Percentiles rank a stretch among this genome's conserved stretches.
phyloP scores from a whole-genome alignment of 2,329 filamentous ascomycete species.

The Sarocladium kiliense region DNA sequence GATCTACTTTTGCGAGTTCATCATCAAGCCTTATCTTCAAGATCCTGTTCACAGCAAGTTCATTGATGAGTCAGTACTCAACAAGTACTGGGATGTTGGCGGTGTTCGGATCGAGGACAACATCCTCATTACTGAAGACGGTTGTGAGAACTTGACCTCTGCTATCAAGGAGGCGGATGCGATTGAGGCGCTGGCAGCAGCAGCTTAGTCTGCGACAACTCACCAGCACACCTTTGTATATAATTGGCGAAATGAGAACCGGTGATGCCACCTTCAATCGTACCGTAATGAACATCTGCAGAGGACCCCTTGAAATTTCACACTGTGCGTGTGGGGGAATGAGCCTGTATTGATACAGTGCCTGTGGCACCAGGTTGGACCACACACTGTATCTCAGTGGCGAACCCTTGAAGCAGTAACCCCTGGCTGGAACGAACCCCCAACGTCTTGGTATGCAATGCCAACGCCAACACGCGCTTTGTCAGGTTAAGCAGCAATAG shows the following conservation, averaged over 20 bases:
- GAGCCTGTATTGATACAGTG: no score
- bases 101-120: constrained; percentile 70
- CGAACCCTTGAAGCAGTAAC: not conserved
- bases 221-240: no score
- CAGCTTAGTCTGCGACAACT: not conserved
- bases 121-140: constrained; percentile 63
- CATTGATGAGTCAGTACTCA: constrained; percentile 64
- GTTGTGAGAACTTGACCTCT: constrained; percentile 68
- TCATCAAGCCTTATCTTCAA: constrained; percentile 73
- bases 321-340: no score
- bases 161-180: constrained; percentile 63
- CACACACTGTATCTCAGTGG: not conserved
- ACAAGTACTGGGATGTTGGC: constrained; percentile 78
- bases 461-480: not conserved
- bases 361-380: no score
- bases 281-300: no score
- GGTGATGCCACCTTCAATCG: no score
- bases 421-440: not conserved
- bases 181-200: constrained; percentile 38
- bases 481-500: not conserved
- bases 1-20: constrained; percentile 90
- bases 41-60: constrained; percentile 68
- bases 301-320: no score
- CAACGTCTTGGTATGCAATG: not conserved
- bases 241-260: no score